Percentiles rank a stretch among this genome's conserved stretches.
Evolutionary conservation across 257 asterid species (phyloP).

Genomic region (Nyctanthes arbortristis): DNA sequence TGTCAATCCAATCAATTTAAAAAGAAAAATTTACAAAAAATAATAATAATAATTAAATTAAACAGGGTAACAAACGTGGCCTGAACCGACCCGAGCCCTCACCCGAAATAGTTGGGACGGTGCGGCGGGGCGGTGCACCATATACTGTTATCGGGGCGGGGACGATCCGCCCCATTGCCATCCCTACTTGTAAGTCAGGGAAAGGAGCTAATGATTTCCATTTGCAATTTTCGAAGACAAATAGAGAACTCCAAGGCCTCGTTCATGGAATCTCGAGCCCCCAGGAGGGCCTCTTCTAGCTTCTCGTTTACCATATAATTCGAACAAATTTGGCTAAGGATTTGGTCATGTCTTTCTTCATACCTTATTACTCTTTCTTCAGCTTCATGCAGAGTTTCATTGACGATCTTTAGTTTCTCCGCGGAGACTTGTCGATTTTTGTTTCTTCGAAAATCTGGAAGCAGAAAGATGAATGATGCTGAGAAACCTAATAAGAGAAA

Average conservation of each 20-base stretch:
- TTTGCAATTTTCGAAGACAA: constrained; percentile 33
- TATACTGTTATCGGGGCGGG: too few relatives aligned
- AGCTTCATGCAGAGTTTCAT: constrained; percentile 37
- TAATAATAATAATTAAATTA: too few relatives aligned
- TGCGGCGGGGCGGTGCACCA: too few relatives aligned
- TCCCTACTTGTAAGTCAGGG: too few relatives aligned
- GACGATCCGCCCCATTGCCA: too few relatives aligned
- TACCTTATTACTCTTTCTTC: constrained; percentile 30
- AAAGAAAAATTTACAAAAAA: too few relatives aligned
- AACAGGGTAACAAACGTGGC: too few relatives aligned
- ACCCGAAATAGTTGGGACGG: too few relatives aligned
- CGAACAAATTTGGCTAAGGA: too few relatives aligned
- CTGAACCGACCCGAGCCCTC: too few relatives aligned
- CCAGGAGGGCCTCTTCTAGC: constrained; percentile 40
- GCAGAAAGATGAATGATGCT: constrained; percentile 28
- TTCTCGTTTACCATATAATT: too few relatives aligned
- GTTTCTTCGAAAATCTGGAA: constrained; percentile 29
- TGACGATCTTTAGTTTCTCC: constrained; percentile 28
- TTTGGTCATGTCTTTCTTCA: constrained; percentile 47
- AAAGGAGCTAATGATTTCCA: constrained; percentile 28
- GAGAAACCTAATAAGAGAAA: constrained; percentile 32
- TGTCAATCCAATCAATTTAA: too few relatives aligned
- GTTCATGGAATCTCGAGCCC: constrained; percentile 42
- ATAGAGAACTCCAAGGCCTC: constrained; percentile 36
- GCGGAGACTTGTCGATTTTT: constrained; percentile 13